Percentiles rank a stretch among this genome's conserved stretches.
Evolutionary conservation across 768 basidiomycete genomes (phyloP).

Genomic region (Clitopilus passeckerianus): DNA sequence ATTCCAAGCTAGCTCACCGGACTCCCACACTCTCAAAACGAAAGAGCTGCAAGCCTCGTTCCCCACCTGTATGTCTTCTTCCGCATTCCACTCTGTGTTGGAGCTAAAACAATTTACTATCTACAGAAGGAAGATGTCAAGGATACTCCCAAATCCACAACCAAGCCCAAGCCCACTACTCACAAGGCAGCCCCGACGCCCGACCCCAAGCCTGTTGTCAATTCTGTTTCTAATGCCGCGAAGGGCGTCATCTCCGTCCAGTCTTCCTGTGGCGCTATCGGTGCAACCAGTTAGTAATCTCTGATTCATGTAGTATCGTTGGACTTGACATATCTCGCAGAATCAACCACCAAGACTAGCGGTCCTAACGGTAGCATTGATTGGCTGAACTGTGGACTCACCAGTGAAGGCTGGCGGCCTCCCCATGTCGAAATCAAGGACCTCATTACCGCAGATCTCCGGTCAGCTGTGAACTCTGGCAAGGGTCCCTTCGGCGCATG

Average conservation of each 20-base stretch:
- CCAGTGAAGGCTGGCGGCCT: conserved; percentile 64
- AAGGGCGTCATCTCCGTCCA: conserved; percentile 30
- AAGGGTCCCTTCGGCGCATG: conserved; percentile 60
- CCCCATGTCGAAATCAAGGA: conserved; percentile 52
- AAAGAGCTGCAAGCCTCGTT: conserved; percentile 16
- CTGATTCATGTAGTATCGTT: background rate
- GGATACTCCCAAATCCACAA: background rate
- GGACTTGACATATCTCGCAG: conserved; percentile 23
- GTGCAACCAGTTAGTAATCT: conserved; percentile 41
- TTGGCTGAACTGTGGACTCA: conserved; percentile 78
- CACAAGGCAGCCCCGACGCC: conserved; percentile 6
- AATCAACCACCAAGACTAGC: conserved; percentile 35
- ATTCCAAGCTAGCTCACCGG: conserved; percentile 29
- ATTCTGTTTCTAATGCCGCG: conserved; percentile 1
- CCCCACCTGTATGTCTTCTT: background rate
- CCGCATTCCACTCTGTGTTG: background rate
- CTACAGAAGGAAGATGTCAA: background rate
- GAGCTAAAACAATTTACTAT: too few relatives aligned
- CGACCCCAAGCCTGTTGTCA: conserved; percentile 7
- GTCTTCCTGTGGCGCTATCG: conserved; percentile 39
- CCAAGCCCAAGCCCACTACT: conserved; percentile 6
- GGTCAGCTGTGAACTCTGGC: conserved; percentile 39
- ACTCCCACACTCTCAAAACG: conserved; percentile 7
- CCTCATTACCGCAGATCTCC: conserved; percentile 41
- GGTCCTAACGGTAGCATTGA: conserved; percentile 72